Base-by-base conservation (phyloP, 345 rosid species). In the Eucalyptus camaldulensis region DNA sequence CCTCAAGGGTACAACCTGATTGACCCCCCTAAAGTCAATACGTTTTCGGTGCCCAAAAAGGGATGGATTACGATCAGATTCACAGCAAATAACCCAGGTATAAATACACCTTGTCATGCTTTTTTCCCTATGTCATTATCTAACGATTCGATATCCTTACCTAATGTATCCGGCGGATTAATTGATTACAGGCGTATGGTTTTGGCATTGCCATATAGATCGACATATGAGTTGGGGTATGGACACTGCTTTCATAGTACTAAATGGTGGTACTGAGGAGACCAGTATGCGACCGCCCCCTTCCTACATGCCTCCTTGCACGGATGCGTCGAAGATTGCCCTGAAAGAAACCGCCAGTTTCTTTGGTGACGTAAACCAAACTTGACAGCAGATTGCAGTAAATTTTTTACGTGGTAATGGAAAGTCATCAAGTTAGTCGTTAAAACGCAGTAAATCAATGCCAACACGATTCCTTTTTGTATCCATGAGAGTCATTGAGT, bases 181-280 rank as follows among this genome's bases (percentile, higher is more conserved):
- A 56, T 45, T 76, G n/a, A 65, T 89, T 49, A 45, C 90, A 92
- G 92, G 93, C 8, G 89, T 91, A 5, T 92, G 92, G 93, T 88
- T 86, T 13, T 88, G 91, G 92, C 93, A 92, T 40, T 92, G 91
- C 37, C 92, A 92, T 88, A 83, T 92, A 15, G 92, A 88, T 10
- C 45, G 90, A 49, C 93, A 90, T 58, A 43, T 44, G 19, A 83
- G 72, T 19, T 90, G 92, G 93, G 93, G 93, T 1, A 92, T 92
- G 93, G 31, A 85, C 60, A 89, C 92, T 3, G 89, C 85, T 86
- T 86, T 92, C 72, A 92, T 92, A 37, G 92, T 92, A 19, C 88
- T 65, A 65, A 88, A 92, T 40, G 93, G 92, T 12, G 89, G 21
- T 13, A 60, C 89, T 3, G 51, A 87, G 13, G 90, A 86, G 15